These are phyloP conservation scores for Aureobasidium leucospermi DNA, from an alignment of 2,329 filamentous ascomycete species.

Conservation along the genomic window DNA sequence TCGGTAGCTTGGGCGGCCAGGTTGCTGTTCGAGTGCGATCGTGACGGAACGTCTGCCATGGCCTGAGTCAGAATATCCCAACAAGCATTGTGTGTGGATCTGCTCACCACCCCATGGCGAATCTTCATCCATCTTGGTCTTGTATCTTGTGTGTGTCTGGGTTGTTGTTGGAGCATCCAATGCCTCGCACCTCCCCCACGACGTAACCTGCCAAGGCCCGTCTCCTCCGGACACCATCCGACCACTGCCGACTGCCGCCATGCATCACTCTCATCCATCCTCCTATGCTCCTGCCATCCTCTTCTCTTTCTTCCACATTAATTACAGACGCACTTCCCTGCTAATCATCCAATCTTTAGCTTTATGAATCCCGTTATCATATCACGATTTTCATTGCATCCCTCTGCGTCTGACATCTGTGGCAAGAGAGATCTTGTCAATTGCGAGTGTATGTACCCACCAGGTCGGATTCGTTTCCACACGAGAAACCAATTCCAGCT, in stretches of 20 bases:
- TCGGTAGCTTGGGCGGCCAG: constrained; percentile 31
- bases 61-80: neutral
- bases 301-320: no score
- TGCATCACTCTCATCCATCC: neutral
- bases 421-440: neutral
- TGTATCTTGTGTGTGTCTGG: neutral
- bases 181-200: neutral
- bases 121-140: constrained; percentile 17
- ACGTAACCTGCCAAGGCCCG: constrained; percentile 9
- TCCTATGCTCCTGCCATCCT: neutral
- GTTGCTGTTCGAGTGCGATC: constrained; percentile 35
- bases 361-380: no score
- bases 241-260: neutral
- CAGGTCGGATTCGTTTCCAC: neutral
- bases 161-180: neutral
- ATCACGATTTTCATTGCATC: no score
- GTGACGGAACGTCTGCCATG: constrained; percentile 40
- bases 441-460: neutral
- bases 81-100: neutral
- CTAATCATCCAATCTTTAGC: no score
- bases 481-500: constrained; percentile 1
- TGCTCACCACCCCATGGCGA: constrained; percentile 18
- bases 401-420: neutral
- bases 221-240: neutral
- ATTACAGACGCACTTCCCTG: no score